Conservation (phyloP, 495 filamentous ascomycete genomes). For the Trichoderma asperelloides region DNA sequence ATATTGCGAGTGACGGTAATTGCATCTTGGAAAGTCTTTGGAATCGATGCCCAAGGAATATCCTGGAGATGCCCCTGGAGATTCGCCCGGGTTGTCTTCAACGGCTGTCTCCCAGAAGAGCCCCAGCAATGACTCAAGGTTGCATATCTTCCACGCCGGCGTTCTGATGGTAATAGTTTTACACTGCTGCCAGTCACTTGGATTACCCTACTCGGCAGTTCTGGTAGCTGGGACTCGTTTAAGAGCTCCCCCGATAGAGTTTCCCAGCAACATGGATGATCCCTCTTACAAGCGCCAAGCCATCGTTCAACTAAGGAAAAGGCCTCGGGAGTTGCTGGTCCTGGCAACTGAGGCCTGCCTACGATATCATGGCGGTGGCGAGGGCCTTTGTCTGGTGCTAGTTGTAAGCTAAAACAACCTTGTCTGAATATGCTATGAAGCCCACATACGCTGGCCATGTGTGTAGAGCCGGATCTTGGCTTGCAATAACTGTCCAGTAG, state of each 20-base stretch:
- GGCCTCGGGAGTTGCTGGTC: not conserved
- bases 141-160: not conserved
- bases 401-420: not conserved
- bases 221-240: not conserved
- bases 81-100: not conserved
- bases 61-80: not conserved
- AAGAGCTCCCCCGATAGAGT: not conserved
- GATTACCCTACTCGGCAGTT: not conserved
- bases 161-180: not conserved
- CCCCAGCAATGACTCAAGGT: slow-evolving; percentile 1
- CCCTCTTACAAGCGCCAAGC: not conserved
- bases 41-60: not conserved
- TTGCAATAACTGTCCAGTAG: not conserved
- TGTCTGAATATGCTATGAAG: not conserved
- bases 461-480: slow-evolving; percentile 6
- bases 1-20: not conserved
- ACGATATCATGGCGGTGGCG: not conserved
- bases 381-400: not conserved
- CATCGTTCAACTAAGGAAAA: not conserved
- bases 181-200: not conserved
- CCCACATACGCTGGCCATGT: not conserved
- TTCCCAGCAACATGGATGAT: not conserved
- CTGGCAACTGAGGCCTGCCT: not conserved
- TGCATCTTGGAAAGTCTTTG: slow-evolving; percentile 10
- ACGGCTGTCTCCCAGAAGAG: not conserved